Evolutionary conservation across 208 protist genomes (phyloP).

Genomic region (Kentomonas sorsogonicus): DNA sequence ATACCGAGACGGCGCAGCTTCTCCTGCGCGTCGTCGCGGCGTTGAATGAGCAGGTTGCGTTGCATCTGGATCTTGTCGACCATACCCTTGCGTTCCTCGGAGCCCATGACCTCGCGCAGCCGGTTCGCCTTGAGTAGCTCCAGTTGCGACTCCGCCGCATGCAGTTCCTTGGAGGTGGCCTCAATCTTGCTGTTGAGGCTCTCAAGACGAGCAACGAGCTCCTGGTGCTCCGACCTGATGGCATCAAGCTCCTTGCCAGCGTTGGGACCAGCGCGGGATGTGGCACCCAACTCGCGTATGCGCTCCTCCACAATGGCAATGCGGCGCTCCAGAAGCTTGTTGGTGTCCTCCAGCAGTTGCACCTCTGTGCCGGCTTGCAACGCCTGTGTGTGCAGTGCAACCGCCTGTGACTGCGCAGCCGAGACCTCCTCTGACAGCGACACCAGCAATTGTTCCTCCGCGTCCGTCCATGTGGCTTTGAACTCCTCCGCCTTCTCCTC

Average conservation of each 20-base stretch:
- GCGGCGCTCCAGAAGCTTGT: conserved; percentile 44
- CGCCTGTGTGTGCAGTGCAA: conserved; percentile 32
- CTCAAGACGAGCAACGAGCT: conserved; percentile 37
- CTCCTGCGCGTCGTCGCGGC: conserved; percentile 75
- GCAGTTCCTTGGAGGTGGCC: conserved; percentile 29
- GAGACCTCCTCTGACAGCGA: conserved; percentile 41
- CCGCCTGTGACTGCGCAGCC: conserved; percentile 21
- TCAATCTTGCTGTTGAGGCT: conserved; percentile 40
- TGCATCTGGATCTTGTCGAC: conserved; percentile 58
- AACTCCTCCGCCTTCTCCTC: conserved; percentile 60
- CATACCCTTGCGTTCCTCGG: conserved; percentile 59
- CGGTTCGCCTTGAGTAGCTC: conserved; percentile 36
- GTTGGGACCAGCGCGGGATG: conserved; percentile 18
- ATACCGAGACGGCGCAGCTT: conserved; percentile 93
- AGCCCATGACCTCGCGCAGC: conserved; percentile 22
- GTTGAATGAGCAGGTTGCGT: conserved; percentile 60
- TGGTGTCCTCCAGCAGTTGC: conserved; percentile 67
- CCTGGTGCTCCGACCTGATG: conserved; percentile 48
- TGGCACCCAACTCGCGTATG: conserved; percentile 58
- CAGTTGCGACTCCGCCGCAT: conserved; percentile 35
- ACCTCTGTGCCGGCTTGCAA: conserved; percentile 62
- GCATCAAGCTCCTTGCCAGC: conserved; percentile 32
- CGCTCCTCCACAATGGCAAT: conserved; percentile 50
- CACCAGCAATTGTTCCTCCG: conserved; percentile 71
- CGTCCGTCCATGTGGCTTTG: conserved; percentile 39